Base-by-base conservation (phyloP, 305 asterid genomes). In the Euphrasia arctica region DNA sequence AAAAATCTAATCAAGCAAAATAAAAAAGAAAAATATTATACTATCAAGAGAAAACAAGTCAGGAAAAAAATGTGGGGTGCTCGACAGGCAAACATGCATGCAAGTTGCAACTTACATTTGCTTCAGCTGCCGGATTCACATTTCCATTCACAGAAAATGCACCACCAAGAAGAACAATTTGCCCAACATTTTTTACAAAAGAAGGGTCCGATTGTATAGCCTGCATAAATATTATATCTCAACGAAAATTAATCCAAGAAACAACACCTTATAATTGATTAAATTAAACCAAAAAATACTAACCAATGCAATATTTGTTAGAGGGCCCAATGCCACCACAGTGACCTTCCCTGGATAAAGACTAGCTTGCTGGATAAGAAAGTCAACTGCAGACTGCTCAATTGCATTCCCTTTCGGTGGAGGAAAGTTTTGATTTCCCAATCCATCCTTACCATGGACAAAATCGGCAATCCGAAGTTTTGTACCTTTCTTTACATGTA, bases 101-200 rank as follows among this genome's bases (percentile, higher is more conserved):
- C 51, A 48, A 58, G 63, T 66, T 15, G 74, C 8, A 63, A 79
- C 83, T 78, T 68, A 92, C 98, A 82, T 92, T 92, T 42, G 98
- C 98, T 79, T 92, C 98, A 9, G 98, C 91, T 72, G 97, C 97
- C 9, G 98, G 96, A 77, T 92, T 92, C 51, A 90, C 98, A 66
- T 92, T 92, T 75, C 98, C 97, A 54, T 92, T 92, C 45, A 92
- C 96, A 49, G 96, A 81, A 83, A 92, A 92, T 34, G 98, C 94
- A 72, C 98, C 98, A 70, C 98, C 97, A 71, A 92, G 98, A 80
- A 92, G 67, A 73, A 86, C 87, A 72, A 92, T 90, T 80, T 89
- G 97, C 57, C 86, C 85, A 43, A 92, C 83, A 39, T 87, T 89
- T 77, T 85, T 79, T 14, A 65, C 69, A 70, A 92, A 92, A 43